Evolutionary conservation across 805 yeast genomes (phyloP), one percentile per base, ranked within the genome.

Genomic region (Candida stauntonica): DNA sequence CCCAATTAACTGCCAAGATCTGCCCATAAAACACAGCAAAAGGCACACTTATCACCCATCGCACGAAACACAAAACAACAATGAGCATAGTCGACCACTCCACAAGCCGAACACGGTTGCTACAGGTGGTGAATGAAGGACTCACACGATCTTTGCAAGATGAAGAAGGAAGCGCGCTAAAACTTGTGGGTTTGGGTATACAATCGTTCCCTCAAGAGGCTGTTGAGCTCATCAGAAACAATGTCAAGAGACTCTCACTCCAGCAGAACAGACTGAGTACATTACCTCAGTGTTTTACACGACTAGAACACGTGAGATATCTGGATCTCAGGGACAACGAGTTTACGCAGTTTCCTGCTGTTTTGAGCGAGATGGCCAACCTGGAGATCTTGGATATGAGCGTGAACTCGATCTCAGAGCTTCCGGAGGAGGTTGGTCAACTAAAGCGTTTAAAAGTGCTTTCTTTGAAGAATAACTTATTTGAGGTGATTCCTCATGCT

Each of bases 371-470:
- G 26, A 55, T 66, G 47, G 50, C 57, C 11, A 64, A 67, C 7
- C 60, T 85, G 38, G 89, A 81, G 50, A 77, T 79, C 36, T 58
- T 85, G 29, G 91, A 85, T 57, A 56, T 84, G 16, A 77, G 87
- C 16, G 60, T 65, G 26, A 85, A 85, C 54, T 58, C 55, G 18
- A 60, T 85, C 20, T 54, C 58, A n/a, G 46, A 51, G 4, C 57
- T 85, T 13, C 81, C 86, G 1, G 43, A 55, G 4, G 67, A 66
- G 2, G 42, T 75, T 16, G 55, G 62, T 0, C 48, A 52, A 11
- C 61, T 83, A 46, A 57, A 58, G 13, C 59, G 61, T 42, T 62
- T 81, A 45, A 73, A 72, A 48, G 78, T 78, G 3, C 58, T 85
- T n/a, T 77, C 82, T 15, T 60, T 85, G 35, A 75, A 75, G 45